A percentile compares a stretch with the other conserved stretches of the same genome.
Conservation (phyloP, 176 grass and related monocot genomes). For the Poa pratensis region DNA sequence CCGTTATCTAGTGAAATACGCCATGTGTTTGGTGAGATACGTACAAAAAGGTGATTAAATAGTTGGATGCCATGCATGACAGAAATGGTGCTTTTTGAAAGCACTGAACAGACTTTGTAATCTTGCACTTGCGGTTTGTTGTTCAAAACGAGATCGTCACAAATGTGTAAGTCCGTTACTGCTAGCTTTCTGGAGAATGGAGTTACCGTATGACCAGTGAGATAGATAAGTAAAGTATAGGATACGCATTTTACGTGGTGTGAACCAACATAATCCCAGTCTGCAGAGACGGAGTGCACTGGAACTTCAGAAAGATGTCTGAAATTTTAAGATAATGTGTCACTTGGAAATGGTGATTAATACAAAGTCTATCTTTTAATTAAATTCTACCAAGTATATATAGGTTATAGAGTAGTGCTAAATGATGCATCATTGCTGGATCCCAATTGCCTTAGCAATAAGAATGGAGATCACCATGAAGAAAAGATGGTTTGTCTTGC, state of each 20-base stretch:
- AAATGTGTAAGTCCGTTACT: neutral
- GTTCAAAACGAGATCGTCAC: neutral
- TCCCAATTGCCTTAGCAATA: neutral
- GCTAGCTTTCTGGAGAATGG: neutral
- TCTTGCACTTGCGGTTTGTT: conserved; percentile 3
- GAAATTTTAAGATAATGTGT: neutral
- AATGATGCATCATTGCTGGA: neutral
- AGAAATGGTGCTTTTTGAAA: neutral
- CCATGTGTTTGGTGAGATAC: conserved; percentile 12
- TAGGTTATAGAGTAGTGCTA: neutral
- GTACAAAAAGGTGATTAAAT: neutral
- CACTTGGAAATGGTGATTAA: neutral
- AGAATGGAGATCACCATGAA: conserved; percentile 2
- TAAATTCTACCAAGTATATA: neutral
- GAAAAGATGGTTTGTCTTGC: neutral
- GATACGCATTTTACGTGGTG: neutral
- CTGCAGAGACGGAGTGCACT: neutral
- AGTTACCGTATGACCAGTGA: too few relatives aligned
- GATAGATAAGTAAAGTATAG: neutral
- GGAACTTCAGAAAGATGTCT: neutral
- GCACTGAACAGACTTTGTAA: conserved; percentile 26
- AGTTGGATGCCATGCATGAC: neutral
- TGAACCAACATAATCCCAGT: neutral
- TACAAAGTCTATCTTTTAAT: neutral
- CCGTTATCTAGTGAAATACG: neutral